Percentiles rank a stretch among this genome's conserved stretches.
Evolutionary conservation across 805 yeast genomes (phyloP).

Genomic region (Saturnispora saitoi): DNA sequence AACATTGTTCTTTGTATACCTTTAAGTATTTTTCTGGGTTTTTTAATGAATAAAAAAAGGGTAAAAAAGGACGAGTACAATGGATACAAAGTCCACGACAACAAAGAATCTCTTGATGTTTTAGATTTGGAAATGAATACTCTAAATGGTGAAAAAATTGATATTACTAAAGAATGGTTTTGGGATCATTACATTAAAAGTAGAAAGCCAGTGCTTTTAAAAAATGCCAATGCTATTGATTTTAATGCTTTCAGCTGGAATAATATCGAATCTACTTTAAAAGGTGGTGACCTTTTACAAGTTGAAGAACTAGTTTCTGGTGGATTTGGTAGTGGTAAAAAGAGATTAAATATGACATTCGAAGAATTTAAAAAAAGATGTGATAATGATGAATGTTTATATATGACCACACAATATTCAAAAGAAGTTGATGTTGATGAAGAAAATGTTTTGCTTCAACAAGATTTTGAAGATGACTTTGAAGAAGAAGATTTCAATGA

Average conservation of each 20-base stretch:
- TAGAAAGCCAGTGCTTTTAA: constrained; percentile 13
- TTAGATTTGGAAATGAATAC: constrained; percentile 2
- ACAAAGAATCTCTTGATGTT: constrained; percentile 6
- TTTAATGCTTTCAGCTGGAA: constrained; percentile 9
- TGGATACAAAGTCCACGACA: constrained; percentile 3
- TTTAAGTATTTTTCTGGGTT: not conserved
- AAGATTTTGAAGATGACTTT: constrained; percentile 20
- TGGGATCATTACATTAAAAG: constrained; percentile 10
- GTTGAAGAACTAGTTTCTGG: constrained; percentile 51
- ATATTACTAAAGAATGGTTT: constrained; percentile 11
- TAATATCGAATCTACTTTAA: constrained; percentile 9
- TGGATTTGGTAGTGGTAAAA: constrained; percentile 63
- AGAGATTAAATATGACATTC: constrained; percentile 43
- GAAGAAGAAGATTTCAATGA: constrained; percentile 20
- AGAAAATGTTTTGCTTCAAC: constrained; percentile 13
- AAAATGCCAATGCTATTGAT: constrained; percentile 4
- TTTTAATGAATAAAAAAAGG: constrained; percentile 1
- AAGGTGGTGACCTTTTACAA: constrained; percentile 28
- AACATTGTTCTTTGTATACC: not conserved
- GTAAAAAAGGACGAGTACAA: constrained; percentile 4
- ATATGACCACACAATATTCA: constrained; percentile 63
- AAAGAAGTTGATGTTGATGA: constrained; percentile 39
- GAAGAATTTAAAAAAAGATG: constrained; percentile 39
- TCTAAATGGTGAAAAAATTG: constrained; percentile 5
- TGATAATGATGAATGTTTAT: constrained; percentile 33